Percentiles rank a stretch among this genome's conserved stretches.
Conservation (phyloP, 305 asterid genomes). For the Petunia hybrid region DNA sequence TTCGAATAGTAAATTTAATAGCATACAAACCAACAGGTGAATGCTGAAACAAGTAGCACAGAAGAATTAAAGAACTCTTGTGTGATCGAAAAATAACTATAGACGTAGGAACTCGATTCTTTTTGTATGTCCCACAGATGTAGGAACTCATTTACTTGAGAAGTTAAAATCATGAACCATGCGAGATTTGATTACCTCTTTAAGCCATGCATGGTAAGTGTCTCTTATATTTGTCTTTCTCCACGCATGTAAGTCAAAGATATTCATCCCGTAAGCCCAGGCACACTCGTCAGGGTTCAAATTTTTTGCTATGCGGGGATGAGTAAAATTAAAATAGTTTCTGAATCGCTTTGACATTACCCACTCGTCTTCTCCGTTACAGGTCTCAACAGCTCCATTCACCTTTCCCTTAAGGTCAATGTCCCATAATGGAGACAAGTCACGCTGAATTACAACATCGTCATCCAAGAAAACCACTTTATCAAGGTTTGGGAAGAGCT, state of each 20-base stretch:
- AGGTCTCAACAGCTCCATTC: constrained; percentile 88
- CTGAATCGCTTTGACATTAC: constrained; percentile 81
- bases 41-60: constrained; percentile 11
- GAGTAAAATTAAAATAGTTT: constrained; percentile 86
- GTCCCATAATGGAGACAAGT: constrained; percentile 82
- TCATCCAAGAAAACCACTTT: constrained; percentile 91
- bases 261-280: constrained; percentile 94
- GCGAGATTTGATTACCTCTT: constrained; percentile 55
- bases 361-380: constrained; percentile 85
- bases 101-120: neutral
- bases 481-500: constrained; percentile 82
- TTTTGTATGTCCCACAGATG: constrained; percentile 2
- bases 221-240: constrained; percentile 71
- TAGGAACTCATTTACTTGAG: neutral
- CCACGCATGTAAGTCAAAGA: constrained; percentile 80
- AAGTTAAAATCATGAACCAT: neutral
- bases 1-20: neutral
- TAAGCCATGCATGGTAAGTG: constrained; percentile 76
- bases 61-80: neutral
- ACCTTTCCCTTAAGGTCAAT: constrained; percentile 76
- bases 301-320: constrained; percentile 67
- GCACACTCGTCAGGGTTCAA: constrained; percentile 88
- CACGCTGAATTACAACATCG: constrained; percentile 81
- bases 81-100: too few relatives aligned
- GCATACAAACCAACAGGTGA: constrained; percentile 4